Evolutionary conservation across 768 basidiomycete species (phyloP).

Genomic region (Cyathus striatus): DNA sequence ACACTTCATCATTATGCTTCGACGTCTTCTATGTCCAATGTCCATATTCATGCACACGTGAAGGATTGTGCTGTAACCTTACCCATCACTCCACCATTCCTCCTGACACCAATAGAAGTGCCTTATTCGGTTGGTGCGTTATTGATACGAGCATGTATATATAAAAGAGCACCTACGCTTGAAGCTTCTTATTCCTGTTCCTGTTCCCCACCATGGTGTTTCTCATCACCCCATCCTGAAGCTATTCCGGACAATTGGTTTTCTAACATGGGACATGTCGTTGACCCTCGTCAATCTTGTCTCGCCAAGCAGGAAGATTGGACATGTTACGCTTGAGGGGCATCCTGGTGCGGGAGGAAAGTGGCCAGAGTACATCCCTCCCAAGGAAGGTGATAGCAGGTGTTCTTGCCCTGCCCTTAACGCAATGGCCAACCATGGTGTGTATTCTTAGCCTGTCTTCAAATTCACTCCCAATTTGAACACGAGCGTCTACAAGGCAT

Average conservation of each 20-base stretch:
- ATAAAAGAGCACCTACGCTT: too few relatives aligned
- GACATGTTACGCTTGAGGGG: conserved; percentile 51
- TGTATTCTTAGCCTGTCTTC: conserved; percentile 17
- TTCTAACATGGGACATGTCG: conserved; percentile 47
- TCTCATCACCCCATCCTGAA: conserved; percentile 23
- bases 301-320: conserved; percentile 41
- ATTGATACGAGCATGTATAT: too few relatives aligned
- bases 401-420: conserved; percentile 74
- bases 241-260: conserved; percentile 17
- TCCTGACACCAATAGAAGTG: too few relatives aligned
- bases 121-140: too few relatives aligned
- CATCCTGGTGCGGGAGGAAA: conserved; percentile 51
- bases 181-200: conserved; percentile 1
- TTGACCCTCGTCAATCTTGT: conserved; percentile 50
- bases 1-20: too few relatives aligned
- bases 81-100: too few relatives aligned
- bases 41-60: too few relatives aligned
- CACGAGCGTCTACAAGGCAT: conserved; percentile 49
- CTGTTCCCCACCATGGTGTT: conserved; percentile 18
- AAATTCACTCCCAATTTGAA: conserved; percentile 1
- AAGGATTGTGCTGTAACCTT: too few relatives aligned
- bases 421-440: conserved; percentile 82
- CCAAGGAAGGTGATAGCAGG: conserved; percentile 61
- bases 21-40: too few relatives aligned
- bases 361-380: conserved; percentile 65